These are phyloP conservation scores for apple (Malus domestica) DNA, from an alignment of 306 rosid genomes.

Conservation along the genomic window ASM211411v1 NC_041790.1:34305001-34305500, in stretches of 20 bases:
- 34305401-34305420: not conserved
- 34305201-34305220: conserved; percentile 71
- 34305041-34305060: conserved; percentile 89
- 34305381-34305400: not conserved
- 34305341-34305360: not conserved
- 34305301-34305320: not conserved
- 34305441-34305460: not conserved
- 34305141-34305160: conserved; percentile 71
- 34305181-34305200: conserved; percentile 83
- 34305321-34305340: not conserved
- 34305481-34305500: not conserved
- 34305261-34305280: not conserved
- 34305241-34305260: conserved; percentile 1
- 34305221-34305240: conserved; percentile 92
- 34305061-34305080: conserved; percentile 95
- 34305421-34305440: not conserved
- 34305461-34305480: not conserved
- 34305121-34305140: conserved; percentile 77
- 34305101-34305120: conserved; percentile 93
- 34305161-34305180: conserved; percentile 81
- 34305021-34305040: not conserved
- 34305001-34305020: not conserved
- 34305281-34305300: not conserved
- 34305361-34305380: not conserved
- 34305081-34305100: conserved; percentile 55